A percentile compares a stretch with the other conserved stretches of the same genome.
Evolutionary conservation across 192 early-diverging fungal species (phyloP).

Genomic region (Backusella westeae): DNA sequence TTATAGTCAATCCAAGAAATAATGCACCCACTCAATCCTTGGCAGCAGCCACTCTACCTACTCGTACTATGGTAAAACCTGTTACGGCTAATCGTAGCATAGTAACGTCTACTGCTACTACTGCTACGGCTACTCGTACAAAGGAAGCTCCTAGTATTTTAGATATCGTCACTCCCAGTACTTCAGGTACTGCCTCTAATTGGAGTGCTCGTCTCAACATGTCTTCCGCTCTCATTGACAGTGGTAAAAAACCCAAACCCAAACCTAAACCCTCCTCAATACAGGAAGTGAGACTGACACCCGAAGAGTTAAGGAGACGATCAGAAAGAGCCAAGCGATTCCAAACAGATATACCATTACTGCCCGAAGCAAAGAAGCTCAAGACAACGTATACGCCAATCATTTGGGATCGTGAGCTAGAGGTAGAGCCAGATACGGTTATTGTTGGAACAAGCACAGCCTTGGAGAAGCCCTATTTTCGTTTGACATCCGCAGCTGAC

Average conservation of each 20-base stretch:
- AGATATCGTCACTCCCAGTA: not conserved
- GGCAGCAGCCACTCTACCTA: not conserved
- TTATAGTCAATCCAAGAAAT: not conserved
- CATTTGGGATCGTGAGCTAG: constrained; percentile 46
- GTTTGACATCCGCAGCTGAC: constrained; percentile 78
- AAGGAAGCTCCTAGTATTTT: not conserved
- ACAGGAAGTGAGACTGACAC: not conserved
- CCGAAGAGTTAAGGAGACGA: constrained; percentile 11
- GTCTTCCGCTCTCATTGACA: not conserved
- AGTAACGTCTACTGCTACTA: not conserved
- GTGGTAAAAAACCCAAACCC: not conserved
- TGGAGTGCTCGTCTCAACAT: not conserved
- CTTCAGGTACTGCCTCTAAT: not conserved
- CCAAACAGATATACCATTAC: not conserved
- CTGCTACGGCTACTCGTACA: not conserved
- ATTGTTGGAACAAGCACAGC: constrained; percentile 85
- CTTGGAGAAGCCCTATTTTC: constrained; percentile 91
- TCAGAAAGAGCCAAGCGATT: constrained; percentile 12
- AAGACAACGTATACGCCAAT: not conserved
- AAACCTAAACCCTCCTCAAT: not conserved
- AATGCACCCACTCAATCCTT: not conserved
- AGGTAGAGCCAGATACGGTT: constrained; percentile 74
- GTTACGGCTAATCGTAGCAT: not conserved
- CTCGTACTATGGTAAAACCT: not conserved
- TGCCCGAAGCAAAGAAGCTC: not conserved